These are phyloP conservation scores for Cymbidium sinense DNA, from an alignment of 106 monocot genomes.

Conservation along the genomic window DNA sequence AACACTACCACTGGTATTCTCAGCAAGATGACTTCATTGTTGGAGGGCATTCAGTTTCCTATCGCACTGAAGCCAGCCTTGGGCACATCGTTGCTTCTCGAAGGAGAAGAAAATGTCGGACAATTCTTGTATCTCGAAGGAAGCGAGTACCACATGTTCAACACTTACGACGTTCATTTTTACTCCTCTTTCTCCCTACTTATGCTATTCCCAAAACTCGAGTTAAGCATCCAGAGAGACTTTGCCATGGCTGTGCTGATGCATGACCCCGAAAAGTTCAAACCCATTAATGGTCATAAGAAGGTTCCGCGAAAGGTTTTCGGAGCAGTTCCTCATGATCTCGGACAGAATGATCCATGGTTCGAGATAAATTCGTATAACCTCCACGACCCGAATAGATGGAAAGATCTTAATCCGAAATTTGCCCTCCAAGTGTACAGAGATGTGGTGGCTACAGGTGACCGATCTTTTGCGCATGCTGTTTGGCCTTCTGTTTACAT, in stretches of 20 bases:
- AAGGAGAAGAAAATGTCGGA: conserved; percentile 83
- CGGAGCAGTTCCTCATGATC: conserved; percentile 70
- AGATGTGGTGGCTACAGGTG: conserved; percentile 39
- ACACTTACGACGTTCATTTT: conserved; percentile 98
- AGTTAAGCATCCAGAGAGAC: conserved; percentile 64
- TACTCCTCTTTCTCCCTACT: conserved; percentile 77
- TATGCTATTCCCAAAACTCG: conserved; percentile 70
- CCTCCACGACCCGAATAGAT: conserved; percentile 37
- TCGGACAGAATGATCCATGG: conserved; percentile 65
- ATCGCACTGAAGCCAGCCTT: conserved; percentile 38
- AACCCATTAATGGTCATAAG: conserved; percentile 16
- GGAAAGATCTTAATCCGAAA: conserved; percentile 74
- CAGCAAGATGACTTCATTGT: conserved; percentile 50
- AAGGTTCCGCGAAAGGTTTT: conserved; percentile 46
- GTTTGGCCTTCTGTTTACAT: conserved; percentile 67
- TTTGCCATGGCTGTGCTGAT: conserved; percentile 61
- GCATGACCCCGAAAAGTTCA: conserved; percentile 51
- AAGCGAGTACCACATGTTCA: conserved; percentile 89
- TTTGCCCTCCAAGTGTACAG: conserved; percentile 72
- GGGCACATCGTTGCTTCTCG: conserved; percentile 58
- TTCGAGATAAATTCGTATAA: conserved; percentile 58
- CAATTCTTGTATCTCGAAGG: conserved; percentile 95
- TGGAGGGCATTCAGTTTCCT: conserved; percentile 42
- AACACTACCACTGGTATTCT: conserved; percentile 47
- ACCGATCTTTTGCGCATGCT: conserved; percentile 43